Base-by-base conservation (phyloP, 2,329 filamentous ascomycete genomes). In the Fusarium ramigenum region DNA sequence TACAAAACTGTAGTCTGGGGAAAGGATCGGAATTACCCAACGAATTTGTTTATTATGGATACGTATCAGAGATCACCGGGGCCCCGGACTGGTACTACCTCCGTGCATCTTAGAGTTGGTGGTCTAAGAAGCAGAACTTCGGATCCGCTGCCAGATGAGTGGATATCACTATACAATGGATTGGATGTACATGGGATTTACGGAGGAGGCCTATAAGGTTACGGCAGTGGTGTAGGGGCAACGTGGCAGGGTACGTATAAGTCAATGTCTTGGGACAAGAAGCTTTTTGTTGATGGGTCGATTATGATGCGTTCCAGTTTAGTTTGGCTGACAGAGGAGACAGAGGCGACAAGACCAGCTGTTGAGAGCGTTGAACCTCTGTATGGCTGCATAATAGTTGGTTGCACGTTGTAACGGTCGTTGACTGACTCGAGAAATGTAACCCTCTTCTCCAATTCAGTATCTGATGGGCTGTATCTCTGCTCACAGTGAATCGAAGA, bases 141-240 rank as follows among this genome's bases (percentile, higher is more conserved):
- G 66, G 71, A 68, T 69, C 75, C 75, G 75, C 75, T 73, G 66
- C 56, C 49, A 40, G 23, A 32, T 32, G 52, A 59, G 65, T 66
- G 53, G 39, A 49, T 56, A 30, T 44, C 30, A n/a, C 19, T 50
- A 36, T n/a, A 54, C 28, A 36, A 32, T 21, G 43, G 34, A 36
- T 49, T n/a, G 39, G 25, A 52, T 42, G 39, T 34, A 52, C 5
- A 25, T 25, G 42, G 30, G 46, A 40, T 34, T 50, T 40, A 40
- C 34, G 25, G 25, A 54, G 19, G 37, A 54, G 19, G 50, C 23
- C 50, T 40, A 40, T 30, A 52, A 21, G 34, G 34, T 54, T 40
- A 12, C 34, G 28, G 36, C 14, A n/a, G 54, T 28, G 54, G 54
- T 58, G 32, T 28, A 58, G 34, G 18, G 56, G 37, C 57, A 37